Percentiles rank a stretch among this genome's conserved stretches.
Conservation (phyloP, 2,329 filamentous ascomycete species). For the Daldinia eschscholtzii region DNA sequence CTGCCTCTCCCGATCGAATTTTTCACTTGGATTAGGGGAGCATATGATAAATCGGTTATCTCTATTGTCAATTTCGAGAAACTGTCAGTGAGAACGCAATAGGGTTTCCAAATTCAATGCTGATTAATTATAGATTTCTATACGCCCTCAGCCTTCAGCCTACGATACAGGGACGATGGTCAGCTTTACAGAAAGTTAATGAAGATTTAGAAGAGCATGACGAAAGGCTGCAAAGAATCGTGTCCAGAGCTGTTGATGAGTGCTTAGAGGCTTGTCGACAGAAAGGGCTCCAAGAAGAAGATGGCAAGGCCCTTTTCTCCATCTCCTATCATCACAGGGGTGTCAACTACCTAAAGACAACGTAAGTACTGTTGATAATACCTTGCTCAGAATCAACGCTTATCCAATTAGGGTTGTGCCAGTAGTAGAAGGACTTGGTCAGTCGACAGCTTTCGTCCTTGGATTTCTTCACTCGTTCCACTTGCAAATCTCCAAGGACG, state of each 20-base stretch:
- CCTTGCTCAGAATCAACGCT: not conserved
- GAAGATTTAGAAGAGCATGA: slow-evolving; percentile 24
- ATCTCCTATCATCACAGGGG: slow-evolving; percentile 24
- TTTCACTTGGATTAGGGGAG: slow-evolving; percentile 25
- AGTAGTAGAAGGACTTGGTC: slow-evolving; percentile 8
- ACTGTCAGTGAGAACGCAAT: slow-evolving; percentile 14
- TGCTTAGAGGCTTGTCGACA: slow-evolving; percentile 1
- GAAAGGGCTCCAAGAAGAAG: slow-evolving; percentile 26
- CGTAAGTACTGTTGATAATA: slow-evolving; percentile 28
- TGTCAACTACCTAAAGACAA: slow-evolving; percentile 30
- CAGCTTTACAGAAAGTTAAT: slow-evolving; percentile 28
- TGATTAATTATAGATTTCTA: slow-evolving; percentile 28
- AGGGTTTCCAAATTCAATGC: not conserved
- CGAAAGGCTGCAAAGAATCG: slow-evolving; percentile 17
- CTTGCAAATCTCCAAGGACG: slow-evolving; percentile 16
- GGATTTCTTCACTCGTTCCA: slow-evolving; percentile 28
- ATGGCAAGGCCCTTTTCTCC: slow-evolving; percentile 39
- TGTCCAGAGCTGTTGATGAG: slow-evolving; percentile 13
- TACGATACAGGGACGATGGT: slow-evolving; percentile 20
- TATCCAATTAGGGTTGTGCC: slow-evolving; percentile 28
- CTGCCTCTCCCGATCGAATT: slow-evolving; percentile 16
- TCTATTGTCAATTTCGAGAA: slow-evolving; percentile 14
- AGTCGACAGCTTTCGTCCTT: slow-evolving; percentile 33
- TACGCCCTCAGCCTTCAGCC: slow-evolving; percentile 12
- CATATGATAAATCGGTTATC: slow-evolving; percentile 20